phyloP scores from a whole-genome alignment of 768 basidiomycete genomes.

The Trametopsis cervina region DNA sequence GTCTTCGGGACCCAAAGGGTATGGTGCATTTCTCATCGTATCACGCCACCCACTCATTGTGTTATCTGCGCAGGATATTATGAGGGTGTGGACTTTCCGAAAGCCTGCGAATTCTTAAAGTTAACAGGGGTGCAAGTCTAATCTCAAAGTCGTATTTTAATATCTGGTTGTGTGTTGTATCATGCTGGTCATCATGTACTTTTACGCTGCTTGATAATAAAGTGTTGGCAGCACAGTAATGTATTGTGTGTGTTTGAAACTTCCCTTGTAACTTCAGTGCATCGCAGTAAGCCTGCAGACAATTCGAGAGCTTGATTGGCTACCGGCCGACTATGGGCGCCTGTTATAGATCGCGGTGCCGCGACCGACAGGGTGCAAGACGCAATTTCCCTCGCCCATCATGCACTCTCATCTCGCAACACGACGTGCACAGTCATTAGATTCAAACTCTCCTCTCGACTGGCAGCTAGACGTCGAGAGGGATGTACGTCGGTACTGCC shows the following conservation, averaged over 20 bases:
- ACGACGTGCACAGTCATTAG: neutral
- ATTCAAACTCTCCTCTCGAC: neutral
- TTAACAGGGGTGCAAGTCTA: too few relatives aligned
- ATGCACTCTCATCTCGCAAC: neutral
- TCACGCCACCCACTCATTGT: too few relatives aligned
- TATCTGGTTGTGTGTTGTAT: too few relatives aligned
- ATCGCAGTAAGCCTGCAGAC: neutral
- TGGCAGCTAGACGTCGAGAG: neutral
- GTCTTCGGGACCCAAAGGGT: too few relatives aligned
- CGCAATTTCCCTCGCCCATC: neutral
- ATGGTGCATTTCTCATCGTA: too few relatives aligned
- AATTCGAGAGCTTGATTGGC: neutral
- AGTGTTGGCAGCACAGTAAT: neutral
- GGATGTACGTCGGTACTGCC: neutral
- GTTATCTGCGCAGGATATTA: too few relatives aligned
- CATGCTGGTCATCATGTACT: neutral
- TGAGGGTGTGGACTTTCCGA: too few relatives aligned
- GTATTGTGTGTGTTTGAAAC: neutral
- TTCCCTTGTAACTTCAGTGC: too few relatives aligned
- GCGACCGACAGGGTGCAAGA: neutral
- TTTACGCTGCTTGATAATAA: neutral
- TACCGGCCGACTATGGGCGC: neutral
- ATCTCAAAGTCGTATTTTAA: too few relatives aligned
- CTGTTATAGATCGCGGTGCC: neutral
- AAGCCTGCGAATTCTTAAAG: too few relatives aligned